Base-by-base conservation (phyloP, 805 yeast species). In the Kodamaea laetipori region DNA sequence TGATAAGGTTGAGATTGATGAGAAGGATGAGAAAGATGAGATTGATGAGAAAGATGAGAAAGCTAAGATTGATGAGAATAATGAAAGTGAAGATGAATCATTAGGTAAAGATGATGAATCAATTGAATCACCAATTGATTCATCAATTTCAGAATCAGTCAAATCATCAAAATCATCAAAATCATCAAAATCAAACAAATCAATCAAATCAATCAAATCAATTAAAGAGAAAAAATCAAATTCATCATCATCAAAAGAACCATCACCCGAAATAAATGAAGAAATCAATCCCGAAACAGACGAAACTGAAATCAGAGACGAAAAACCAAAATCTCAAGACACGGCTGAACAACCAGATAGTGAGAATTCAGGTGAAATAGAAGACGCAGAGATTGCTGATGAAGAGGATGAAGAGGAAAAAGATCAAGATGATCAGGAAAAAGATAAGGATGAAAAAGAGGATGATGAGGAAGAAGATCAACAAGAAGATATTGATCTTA, bases 11-110 rank as follows among this genome's bases (percentile, higher is more conserved):
- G 35, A 39, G 13, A 28, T 11, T 12, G 33, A 11, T 11, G 33
- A 33, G 6, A 8, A 21, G 6, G 8, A 21, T 15, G 13, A 13
- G 12, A 41, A 36, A 42, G 32, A 30, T 23, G 19, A 7, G n/a
- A n/a, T n/a, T n/a, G n/a, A n/a, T n/a, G n/a, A n/a, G n/a, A n/a
- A n/a, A n/a, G n/a, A n/a, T n/a, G 34, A 15, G 7, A 11, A 6
- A 30, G 7, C 34, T 15, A 30, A 17, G n/a, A 27, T 6, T 27
- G 97, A 90, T 64, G 97, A 90, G 45, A 95, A 90, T 63, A 97
- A 90, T 46, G 97, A 90, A 51, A 97, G 90, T 39, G 97, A 90
- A 51, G 92, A 84, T n/a, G n/a, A n/a, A n/a, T n/a, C n/a, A n/a
- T n/a, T n/a, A n/a, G n/a, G n/a, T n/a, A n/a, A n/a, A n/a, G n/a